Base-by-base conservation (phyloP, 2,329 filamentous ascomycete genomes). In the Calcarisporium arbuscula region DNA sequence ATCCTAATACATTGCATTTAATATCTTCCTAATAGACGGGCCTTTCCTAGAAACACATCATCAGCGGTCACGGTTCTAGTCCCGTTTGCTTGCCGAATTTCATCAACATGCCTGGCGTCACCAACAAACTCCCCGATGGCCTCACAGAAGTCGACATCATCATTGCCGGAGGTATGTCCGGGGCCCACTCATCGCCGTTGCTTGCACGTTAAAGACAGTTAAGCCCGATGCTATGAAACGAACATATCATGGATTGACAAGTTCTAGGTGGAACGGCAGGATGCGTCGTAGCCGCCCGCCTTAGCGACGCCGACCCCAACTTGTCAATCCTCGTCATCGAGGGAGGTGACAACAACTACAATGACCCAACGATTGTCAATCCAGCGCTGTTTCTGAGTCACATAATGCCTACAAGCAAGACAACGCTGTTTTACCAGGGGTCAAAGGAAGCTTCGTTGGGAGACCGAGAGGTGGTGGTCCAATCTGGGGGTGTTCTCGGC, bases 241-340 rank as follows among this genome's bases (percentile, higher is more conserved):
- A 10, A 25, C 10, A 3, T 25, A 25, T 9, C 10, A 25, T 25
- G 22, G 14, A 25, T 14, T 25, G 14, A 9, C 4, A 10, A 14
- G 10, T 25, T 10, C 10, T 20, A 45, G 44, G 37, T 19, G 44
- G 44, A 14, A 46, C 42, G 7, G 29, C 38, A 8, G 44, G 42
- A 7, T 38, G 35, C 12, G 39, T 46, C 14, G 27, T 46, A 8
- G 42, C 44, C 6, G 28, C 42, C 12, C 35, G 46, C 17, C 35
- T 49, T 11, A 38, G 41, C 20, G 39, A 49, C 25, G 34, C 36
- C 1, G 32, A 46, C 19, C 40, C 46, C 4, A 26, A 36, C n/a
- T 32, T 46, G 14, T 41, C 42, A 1, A 39, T 49, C 7, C 35
- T 48, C 3, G 20, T 49, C 27, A 42, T 49, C 22, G 46, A 48